These are phyloP conservation scores for Penicillium tannophilum DNA, from an alignment of 495 filamentous ascomycete genomes.

Conservation along the genomic window DNA sequence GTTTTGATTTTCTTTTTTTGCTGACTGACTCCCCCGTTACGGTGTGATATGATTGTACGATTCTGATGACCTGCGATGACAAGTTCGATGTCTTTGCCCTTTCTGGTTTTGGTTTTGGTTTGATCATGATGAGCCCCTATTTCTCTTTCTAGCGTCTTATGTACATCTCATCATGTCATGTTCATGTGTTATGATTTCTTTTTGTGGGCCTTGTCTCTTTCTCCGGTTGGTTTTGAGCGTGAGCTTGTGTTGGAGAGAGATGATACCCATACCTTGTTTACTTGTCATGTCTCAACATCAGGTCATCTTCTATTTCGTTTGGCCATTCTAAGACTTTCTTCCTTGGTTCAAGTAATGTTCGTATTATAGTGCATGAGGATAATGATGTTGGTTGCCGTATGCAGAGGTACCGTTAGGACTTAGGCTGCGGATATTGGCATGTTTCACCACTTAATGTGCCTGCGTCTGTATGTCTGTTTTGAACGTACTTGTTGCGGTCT, in stretches of 20 bases:
- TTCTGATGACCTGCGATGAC: constrained; percentile 52
- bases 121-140: background rate
- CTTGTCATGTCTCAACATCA: constrained; percentile 31
- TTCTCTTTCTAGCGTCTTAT: constrained; percentile 9
- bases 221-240: constrained; percentile 20
- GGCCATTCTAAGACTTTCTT: constrained; percentile 19
- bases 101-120: constrained; percentile 3
- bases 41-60: constrained; percentile 52
- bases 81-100: constrained; percentile 32
- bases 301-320: constrained; percentile 28
- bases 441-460: background rate
- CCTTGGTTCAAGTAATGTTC: background rate
- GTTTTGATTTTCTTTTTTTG: background rate
- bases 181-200: constrained; percentile 11
- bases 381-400: background rate
- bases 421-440: background rate
- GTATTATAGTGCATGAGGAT: background rate
- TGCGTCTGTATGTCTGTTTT: background rate
- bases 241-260: constrained; percentile 28
- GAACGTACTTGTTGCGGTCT: background rate
- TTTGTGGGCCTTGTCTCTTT: constrained; percentile 27
- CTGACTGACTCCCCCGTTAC: constrained; percentile 28
- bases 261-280: constrained; percentile 30
- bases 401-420: background rate
- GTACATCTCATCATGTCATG: constrained; percentile 15